Evolutionary conservation across 441 rosid genomes (phyloP).

Genomic region (Croton laevigatus): DNA sequence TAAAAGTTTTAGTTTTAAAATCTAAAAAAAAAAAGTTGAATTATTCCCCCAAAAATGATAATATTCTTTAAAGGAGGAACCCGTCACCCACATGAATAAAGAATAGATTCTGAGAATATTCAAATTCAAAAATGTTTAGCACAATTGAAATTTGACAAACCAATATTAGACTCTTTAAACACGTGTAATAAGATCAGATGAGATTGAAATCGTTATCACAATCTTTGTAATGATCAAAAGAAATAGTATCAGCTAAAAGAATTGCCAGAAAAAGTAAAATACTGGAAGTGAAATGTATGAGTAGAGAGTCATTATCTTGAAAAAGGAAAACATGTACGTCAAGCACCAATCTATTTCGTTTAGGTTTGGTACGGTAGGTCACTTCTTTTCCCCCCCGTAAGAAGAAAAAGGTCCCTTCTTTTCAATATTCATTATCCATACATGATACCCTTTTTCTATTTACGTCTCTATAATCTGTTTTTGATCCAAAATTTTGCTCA

Average conservation of each 20-base stretch:
- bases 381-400: too few relatives aligned
- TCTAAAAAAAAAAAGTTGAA: too few relatives aligned
- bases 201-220: too few relatives aligned
- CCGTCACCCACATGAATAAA: too few relatives aligned
- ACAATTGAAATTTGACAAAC: not conserved
- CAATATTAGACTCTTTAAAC: too few relatives aligned
- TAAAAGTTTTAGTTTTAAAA: too few relatives aligned
- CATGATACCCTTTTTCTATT: not conserved
- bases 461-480: too few relatives aligned
- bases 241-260: not conserved
- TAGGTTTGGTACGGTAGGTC: not conserved
- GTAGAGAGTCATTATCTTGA: conserved; percentile 26
- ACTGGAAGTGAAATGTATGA: too few relatives aligned
- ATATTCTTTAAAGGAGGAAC: too few relatives aligned
- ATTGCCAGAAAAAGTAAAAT: not conserved
- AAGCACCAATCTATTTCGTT: conserved; percentile 17
- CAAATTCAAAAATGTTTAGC: not conserved
- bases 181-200: too few relatives aligned
- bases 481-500: too few relatives aligned
- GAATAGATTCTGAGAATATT: not conserved
- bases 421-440: not conserved
- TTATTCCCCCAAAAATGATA: too few relatives aligned
- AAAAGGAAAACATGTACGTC: conserved; percentile 29
- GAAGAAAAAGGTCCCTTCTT: not conserved
- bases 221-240: not conserved